Conservation (phyloP, 1,284 basidiomycete species). For the Hypsizygus ulmarius region DNA sequence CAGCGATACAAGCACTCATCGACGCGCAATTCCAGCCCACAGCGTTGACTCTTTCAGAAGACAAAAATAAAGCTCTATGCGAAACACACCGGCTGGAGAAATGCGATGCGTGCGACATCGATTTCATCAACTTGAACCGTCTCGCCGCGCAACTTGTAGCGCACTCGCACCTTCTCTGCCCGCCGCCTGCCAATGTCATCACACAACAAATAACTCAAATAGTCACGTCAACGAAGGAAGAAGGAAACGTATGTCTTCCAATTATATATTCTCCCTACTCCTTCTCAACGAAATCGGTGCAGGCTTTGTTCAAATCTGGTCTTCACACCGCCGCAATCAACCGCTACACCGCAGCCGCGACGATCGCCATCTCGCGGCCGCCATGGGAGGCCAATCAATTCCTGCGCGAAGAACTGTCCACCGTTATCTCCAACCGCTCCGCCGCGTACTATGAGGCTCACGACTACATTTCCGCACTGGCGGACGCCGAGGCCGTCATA, state of each 20-base stretch:
- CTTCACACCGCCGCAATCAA: slow-evolving; percentile 76
- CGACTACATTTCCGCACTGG: slow-evolving; percentile 80
- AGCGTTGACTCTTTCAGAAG: slow-evolving; percentile 53
- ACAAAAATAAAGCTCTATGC: slow-evolving; percentile 56
- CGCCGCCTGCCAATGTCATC: slow-evolving; percentile 78
- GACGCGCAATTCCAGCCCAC: slow-evolving; percentile 69
- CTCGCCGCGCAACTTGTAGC: slow-evolving; percentile 67
- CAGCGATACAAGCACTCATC: slow-evolving; percentile 68
- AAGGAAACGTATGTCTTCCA: slow-evolving; percentile 73
- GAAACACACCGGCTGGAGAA: slow-evolving; percentile 62
- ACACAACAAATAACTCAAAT: slow-evolving; percentile 72
- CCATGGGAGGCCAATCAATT: slow-evolving; percentile 86
- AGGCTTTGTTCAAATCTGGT: slow-evolving; percentile 78
- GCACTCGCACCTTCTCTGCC: slow-evolving; percentile 74
- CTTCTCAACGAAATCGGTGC: slow-evolving; percentile 6
- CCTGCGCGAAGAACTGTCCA: slow-evolving; percentile 87
- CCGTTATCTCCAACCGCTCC: slow-evolving; percentile 88
- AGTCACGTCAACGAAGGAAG: slow-evolving; percentile 80
- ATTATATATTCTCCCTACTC: slow-evolving; percentile 3
- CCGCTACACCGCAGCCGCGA: slow-evolving; percentile 83
- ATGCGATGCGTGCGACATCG: slow-evolving; percentile 67
- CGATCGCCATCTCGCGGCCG: slow-evolving; percentile 80
- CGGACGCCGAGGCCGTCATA: slow-evolving; percentile 91
- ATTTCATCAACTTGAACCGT: slow-evolving; percentile 71
- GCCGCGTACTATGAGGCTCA: slow-evolving; percentile 79